Evolutionary conservation across 2,329 filamentous ascomycete species (phyloP).

Genomic region (Cladosporium sp.): DNA sequence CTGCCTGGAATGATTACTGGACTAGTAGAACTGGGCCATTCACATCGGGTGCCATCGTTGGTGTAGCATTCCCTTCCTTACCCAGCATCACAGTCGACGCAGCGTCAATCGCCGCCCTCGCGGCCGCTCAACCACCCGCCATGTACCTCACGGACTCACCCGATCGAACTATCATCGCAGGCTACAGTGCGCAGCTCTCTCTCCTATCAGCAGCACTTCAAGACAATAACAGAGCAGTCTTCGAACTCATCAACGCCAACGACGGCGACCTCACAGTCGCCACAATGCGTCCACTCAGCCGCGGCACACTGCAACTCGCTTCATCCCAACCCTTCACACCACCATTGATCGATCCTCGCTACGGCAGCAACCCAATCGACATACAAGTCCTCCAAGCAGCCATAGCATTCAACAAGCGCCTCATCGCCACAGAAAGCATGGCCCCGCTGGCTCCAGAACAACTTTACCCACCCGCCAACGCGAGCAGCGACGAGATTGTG

Average conservation of each 20-base stretch:
- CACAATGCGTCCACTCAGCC: slow-evolving; percentile 42
- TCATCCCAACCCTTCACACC: slow-evolving; percentile 36
- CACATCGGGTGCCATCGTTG: slow-evolving; percentile 24
- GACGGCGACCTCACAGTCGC: slow-evolving; percentile 28
- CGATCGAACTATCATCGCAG: slow-evolving; percentile 21
- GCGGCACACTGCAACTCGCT: slow-evolving; percentile 40
- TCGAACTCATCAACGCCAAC: slow-evolving; percentile 30
- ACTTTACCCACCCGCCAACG: slow-evolving; percentile 22
- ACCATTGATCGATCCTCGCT: slow-evolving; percentile 41
- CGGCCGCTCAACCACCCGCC: slow-evolving; percentile 18
- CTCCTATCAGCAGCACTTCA: slow-evolving; percentile 22
- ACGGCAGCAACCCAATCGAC: slow-evolving; percentile 43
- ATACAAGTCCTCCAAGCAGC: slow-evolving; percentile 24
- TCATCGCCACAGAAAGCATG: slow-evolving; percentile 24
- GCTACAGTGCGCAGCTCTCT: slow-evolving; percentile 22
- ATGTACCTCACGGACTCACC: slow-evolving; percentile 19
- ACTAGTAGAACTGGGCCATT: slow-evolving; percentile 27
- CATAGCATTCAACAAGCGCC: slow-evolving; percentile 26
- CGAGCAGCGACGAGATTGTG: slow-evolving; percentile 27
- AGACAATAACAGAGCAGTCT: slow-evolving; percentile 22
- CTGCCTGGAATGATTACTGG: slow-evolving; percentile 24
- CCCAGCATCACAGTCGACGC: slow-evolving; percentile 16
- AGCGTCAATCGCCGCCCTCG: slow-evolving; percentile 15
- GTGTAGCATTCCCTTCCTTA: slow-evolving; percentile 28
- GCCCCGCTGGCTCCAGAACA: slow-evolving; percentile 21